A percentile compares a stretch with the other conserved stretches of the same genome.
These are phyloP conservation scores for Rhizopogon vinicolor DNA, from an alignment of 768 basidiomycete species.

Conservation along the genomic window DNA sequence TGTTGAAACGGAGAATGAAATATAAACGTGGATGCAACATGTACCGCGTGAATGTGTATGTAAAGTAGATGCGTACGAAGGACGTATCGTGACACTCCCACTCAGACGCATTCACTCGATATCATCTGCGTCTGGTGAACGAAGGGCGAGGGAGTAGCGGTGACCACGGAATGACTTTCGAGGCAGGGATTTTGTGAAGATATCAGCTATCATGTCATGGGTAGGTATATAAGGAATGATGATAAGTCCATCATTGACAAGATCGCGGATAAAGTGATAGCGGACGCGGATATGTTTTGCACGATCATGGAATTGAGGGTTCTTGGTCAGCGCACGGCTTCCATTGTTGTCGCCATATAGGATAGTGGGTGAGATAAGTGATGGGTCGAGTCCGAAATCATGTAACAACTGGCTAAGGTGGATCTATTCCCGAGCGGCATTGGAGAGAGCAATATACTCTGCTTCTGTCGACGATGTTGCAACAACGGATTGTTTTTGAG, in stretches of 20 bases:
- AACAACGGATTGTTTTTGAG: slow-evolving; percentile 26
- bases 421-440: slow-evolving; percentile 8
- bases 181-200: slow-evolving; percentile 4
- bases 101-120: neutral
- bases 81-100: neutral
- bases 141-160: neutral
- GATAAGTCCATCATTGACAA: slow-evolving; percentile 10
- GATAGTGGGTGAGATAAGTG: slow-evolving; percentile 11
- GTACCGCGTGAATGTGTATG: neutral
- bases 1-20: too few relatives aligned
- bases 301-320: slow-evolving; percentile 10
- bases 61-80: neutral
- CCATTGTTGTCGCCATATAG: slow-evolving; percentile 15
- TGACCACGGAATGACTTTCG: neutral
- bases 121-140: neutral
- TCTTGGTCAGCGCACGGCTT: slow-evolving; percentile 10
- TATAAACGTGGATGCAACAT: too few relatives aligned
- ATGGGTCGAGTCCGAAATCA: slow-evolving; percentile 23
- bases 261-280: slow-evolving; percentile 13
- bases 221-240: slow-evolving; percentile 15
- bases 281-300: slow-evolving; percentile 26
- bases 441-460: slow-evolving; percentile 27
- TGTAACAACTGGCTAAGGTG: slow-evolving; percentile 3
- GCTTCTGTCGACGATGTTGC: slow-evolving; percentile 30
- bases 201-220: slow-evolving; percentile 17